A percentile compares a stretch with the other conserved stretches of the same genome.
Evolutionary conservation across 2,329 filamentous ascomycete genomes (phyloP).

Genomic region (Colletotrichum sansevieriae): DNA sequence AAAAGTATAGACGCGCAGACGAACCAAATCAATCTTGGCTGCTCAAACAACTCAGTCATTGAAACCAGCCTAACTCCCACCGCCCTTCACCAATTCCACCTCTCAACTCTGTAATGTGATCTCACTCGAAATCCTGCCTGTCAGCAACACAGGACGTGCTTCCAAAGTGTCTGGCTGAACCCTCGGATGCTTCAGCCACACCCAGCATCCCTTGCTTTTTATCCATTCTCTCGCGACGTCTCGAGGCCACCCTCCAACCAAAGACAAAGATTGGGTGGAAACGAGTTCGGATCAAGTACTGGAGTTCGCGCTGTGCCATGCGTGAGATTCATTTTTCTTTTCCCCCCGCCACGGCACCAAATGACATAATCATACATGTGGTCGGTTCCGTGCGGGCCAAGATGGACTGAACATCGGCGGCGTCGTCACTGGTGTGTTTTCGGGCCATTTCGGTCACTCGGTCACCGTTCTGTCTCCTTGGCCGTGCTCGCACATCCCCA

Average conservation of each 20-base stretch:
- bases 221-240: not conserved
- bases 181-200: slow-evolving; percentile 25
- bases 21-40: slow-evolving; percentile 17
- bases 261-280: slow-evolving; percentile 6
- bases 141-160: slow-evolving; percentile 22
- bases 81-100: not conserved
- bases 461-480: slow-evolving; percentile 18
- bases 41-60: slow-evolving; percentile 10
- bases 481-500: slow-evolving; percentile 41
- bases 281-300: slow-evolving; percentile 26
- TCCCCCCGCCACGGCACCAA: slow-evolving; percentile 12
- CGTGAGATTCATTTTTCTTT: not conserved
- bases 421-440: slow-evolving; percentile 32
- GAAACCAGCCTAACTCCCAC: slow-evolving; percentile 10
- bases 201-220: not conserved
- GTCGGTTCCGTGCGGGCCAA: slow-evolving; percentile 14
- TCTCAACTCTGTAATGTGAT: not conserved
- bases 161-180: slow-evolving; percentile 3
- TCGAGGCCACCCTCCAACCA: not conserved
- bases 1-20: not conserved
- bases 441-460: slow-evolving; percentile 38
- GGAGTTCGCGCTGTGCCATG: not conserved
- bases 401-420: slow-evolving; percentile 38
- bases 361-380: slow-evolving; percentile 24
- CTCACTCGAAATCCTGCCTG: slow-evolving; percentile 9